phyloP scores from a whole-genome alignment of 192 early-diverging fungal species.

The Backusella australiensis region DNA sequence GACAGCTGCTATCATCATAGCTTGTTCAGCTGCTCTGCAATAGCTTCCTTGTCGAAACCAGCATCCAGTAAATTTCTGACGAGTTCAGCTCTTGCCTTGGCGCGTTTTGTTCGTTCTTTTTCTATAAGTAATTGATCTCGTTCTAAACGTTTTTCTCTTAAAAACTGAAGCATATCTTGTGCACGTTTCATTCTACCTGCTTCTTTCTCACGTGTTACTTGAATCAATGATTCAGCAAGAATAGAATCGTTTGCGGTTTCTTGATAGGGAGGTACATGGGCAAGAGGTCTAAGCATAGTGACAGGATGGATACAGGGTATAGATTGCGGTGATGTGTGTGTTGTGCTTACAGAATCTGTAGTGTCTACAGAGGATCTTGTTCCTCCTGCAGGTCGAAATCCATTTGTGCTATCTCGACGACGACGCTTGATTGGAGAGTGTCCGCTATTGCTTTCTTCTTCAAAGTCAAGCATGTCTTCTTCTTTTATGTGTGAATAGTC shows the following conservation, averaged over 20 bases:
- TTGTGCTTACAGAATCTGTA: neutral
- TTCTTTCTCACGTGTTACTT: constrained; percentile 33
- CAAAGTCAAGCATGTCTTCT: constrained; percentile 10
- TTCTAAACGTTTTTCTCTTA: constrained; percentile 27
- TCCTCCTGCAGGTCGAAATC: neutral
- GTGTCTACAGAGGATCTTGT: constrained; percentile 1
- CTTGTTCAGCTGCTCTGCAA: constrained; percentile 21
- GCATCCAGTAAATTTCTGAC: constrained; percentile 30
- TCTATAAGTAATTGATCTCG: constrained; percentile 26
- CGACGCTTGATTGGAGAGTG: constrained; percentile 11
- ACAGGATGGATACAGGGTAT: constrained; percentile 12
- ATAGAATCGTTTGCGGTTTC: neutral
- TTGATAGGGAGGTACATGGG: constrained; percentile 11
- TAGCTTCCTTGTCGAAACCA: constrained; percentile 28
- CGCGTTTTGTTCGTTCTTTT: constrained; percentile 25
- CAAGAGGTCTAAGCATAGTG: constrained; percentile 13
- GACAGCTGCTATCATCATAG: neutral
- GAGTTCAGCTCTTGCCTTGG: constrained; percentile 32
- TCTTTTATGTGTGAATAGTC: neutral
- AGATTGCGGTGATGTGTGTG: constrained; percentile 10
- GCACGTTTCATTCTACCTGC: constrained; percentile 33
- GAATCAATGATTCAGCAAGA: constrained; percentile 27
- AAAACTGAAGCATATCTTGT: constrained; percentile 31
- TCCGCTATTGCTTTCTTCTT: constrained; percentile 2
- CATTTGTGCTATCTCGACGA: constrained; percentile 14